Base-by-base conservation (phyloP, 805 yeast genomes). In the Starmerella sp. region DNA sequence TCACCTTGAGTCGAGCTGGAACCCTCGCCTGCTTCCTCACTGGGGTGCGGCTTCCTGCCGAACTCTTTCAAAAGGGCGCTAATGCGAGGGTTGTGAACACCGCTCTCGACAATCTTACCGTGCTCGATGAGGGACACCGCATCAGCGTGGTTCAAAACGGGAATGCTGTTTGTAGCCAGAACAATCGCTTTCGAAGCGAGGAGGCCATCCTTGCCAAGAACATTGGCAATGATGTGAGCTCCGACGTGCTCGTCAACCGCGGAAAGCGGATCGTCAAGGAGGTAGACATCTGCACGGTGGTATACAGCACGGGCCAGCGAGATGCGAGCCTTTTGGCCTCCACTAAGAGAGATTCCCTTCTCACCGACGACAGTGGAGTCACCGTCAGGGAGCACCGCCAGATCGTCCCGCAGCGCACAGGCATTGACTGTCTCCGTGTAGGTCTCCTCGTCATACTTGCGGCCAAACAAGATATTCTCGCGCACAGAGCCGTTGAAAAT, bases 171-270 rank as follows among this genome's bases (percentile, higher is more conserved):
- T 9, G 97, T 90, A 14, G 95, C 90, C 66, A 90, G 75, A 36
- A 90, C 73, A 62, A 80, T 83, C 60, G 93, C 79, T 70, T 87
- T 88, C 32, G 85, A 65, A 43, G 79, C 78, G 62, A 90, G 73
- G 60, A 90, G 73, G 57, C 97, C 97, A 35, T 77, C 71, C 14
- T 87, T 80, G 22, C 96, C 95, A 54, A 90, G 74, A 22, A 90
- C 96, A 65, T 79, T 73, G 46, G 79, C 75, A 77, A 86, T 79
- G 51, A 86, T 84, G 62, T 82, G 88, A 54, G 78, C 78, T n/a
- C 93, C 95, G 46, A 86, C 95, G 63, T 86, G 81, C 35, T 91
- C 88, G 68, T 86, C 95, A 7, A 86, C 95, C 5, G 95, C 95
- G 70, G 86, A 80, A 55, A 86, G 73, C 14, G 86, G 88, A 66